These are phyloP conservation scores for Diaporthe sp. DNA, from an alignment of 2,329 filamentous ascomycete genomes.

Conservation along the genomic window DNA sequence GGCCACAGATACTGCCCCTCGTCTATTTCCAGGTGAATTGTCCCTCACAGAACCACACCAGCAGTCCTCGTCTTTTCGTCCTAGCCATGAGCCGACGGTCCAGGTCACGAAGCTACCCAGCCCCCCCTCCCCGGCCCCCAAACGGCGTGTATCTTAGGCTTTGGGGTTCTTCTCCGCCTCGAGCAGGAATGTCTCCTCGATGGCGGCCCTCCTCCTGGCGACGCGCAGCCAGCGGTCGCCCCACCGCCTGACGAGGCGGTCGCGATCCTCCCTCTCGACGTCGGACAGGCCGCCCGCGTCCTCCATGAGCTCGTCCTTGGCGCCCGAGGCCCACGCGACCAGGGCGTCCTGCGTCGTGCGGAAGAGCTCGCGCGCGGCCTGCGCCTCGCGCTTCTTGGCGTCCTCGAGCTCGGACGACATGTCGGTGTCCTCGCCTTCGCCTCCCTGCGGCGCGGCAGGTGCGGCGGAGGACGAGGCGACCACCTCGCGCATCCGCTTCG, in stretches of 20 bases:
- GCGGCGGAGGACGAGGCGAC: conserved; percentile 59
- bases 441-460: conserved; percentile 50
- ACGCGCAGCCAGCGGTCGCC: conserved; percentile 88
- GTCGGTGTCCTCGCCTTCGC: conserved; percentile 58
- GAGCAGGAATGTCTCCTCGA: conserved; percentile 80
- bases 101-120: too few relatives aligned
- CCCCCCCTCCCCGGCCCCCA: neutral
- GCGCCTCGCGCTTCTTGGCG: conserved; percentile 77
- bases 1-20: neutral
- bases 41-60: neutral
- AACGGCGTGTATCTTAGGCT: neutral
- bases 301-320: conserved; percentile 83
- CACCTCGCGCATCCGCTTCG: conserved; percentile 86
- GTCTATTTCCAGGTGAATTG: neutral
- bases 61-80: neutral
- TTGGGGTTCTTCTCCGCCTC: conserved; percentile 52
- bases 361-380: conserved; percentile 85
- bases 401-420: conserved; percentile 64
- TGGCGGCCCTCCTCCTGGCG: conserved; percentile 83
- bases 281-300: conserved; percentile 49
- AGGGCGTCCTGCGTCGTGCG: conserved; percentile 84
- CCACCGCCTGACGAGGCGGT: conserved; percentile 82
- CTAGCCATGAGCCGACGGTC: neutral
- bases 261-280: conserved; percentile 69
- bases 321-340: conserved; percentile 78